Evolutionary conservation across 2,329 filamentous ascomycete genomes (phyloP), one percentile per base, ranked within the genome.

Genomic region (Phymatotrichopsis omnivora): DNA sequence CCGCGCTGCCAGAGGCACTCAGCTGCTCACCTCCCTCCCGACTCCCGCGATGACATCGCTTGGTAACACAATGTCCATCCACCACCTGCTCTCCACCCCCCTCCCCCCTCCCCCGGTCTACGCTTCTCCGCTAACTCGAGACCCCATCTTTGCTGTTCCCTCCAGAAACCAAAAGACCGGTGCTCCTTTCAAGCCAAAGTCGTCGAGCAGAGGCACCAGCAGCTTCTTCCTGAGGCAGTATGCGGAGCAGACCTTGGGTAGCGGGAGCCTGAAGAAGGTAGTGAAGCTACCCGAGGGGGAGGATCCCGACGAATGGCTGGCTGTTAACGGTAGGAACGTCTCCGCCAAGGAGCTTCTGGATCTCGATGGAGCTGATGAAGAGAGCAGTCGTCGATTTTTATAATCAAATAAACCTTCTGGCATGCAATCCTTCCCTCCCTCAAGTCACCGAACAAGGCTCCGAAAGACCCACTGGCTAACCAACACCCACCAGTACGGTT

Each of bases 201-300:
- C 81, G 52, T 70, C 80, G 32, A 82, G 80, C 61, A 93, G 91
- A 64, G 86, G 87, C 47, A 93, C 85, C 42, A 84, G 78, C 58
- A 93, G 75, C 64, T 93, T 93, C 70, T 91, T 96, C 67, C 72
- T 98, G 57, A 82, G 91, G 65, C 91, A 98, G 65, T 98, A 96
- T 72, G 91, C 91, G 41, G 93, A 98, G 65, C 91, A 93, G 34
- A 98, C 91, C 8, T 73, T 98, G 28, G 91, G 91, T 27, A 93
- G 85, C 58, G 91, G 91, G 37, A 95, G 87, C 66, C 68, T 98
- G 67, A 78, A 86, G 60, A 96, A 98, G 69, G 86, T 93, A 22
- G 91, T 98, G 56, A 93, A 89, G 71, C 71, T 98, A 51, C 91
- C 93, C 11, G 93, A 98, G 62, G 91, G 93, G 48, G 91, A 98